Percentiles rank a stretch among this genome's conserved stretches.
Conservation (phyloP, 1,139 yeast genomes). For the Yamadazyma oceani region DNA sequence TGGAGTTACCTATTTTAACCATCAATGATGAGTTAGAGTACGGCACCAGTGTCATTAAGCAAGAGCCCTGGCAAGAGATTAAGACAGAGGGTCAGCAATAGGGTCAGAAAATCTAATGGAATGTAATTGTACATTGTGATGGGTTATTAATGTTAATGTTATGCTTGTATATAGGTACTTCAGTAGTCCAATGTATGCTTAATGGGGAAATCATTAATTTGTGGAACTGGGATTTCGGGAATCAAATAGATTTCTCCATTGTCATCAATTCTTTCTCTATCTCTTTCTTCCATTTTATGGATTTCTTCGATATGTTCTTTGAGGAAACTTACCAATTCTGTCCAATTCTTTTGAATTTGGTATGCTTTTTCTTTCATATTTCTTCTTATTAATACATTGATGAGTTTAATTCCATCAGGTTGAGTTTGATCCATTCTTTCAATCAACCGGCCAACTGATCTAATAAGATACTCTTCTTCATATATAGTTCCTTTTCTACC, state of each 20-base stretch:
- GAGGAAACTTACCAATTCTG: slow-evolving; percentile 55
- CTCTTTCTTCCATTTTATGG: slow-evolving; percentile 76
- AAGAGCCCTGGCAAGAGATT: neutral
- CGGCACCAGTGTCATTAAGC: neutral
- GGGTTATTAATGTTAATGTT: slow-evolving; percentile 1
- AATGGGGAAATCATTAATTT: slow-evolving; percentile 57
- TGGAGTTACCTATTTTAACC: slow-evolving; percentile 21
- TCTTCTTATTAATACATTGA: slow-evolving; percentile 77
- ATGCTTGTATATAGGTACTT: slow-evolving; percentile 2
- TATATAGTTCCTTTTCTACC: slow-evolving; percentile 97
- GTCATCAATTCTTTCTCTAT: slow-evolving; percentile 85
- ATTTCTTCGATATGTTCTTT: slow-evolving; percentile 68
- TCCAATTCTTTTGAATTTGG: slow-evolving; percentile 71
- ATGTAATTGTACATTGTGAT: too few relatives aligned
- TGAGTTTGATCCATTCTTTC: slow-evolving; percentile 78
- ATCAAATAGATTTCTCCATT: slow-evolving; percentile 78
- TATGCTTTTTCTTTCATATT: slow-evolving; percentile 76
- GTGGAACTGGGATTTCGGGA: slow-evolving; percentile 71
- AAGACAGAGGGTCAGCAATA: too few relatives aligned
- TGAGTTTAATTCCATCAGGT: slow-evolving; percentile 68
- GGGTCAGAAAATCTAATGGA: too few relatives aligned
- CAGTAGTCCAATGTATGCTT: slow-evolving; percentile 57
- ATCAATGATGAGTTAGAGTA: neutral
- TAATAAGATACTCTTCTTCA: slow-evolving; percentile 92
- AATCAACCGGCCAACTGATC: slow-evolving; percentile 82